Conservation (phyloP, 1,139 yeast species). For the Hyphopichia buzzinii region DNA sequence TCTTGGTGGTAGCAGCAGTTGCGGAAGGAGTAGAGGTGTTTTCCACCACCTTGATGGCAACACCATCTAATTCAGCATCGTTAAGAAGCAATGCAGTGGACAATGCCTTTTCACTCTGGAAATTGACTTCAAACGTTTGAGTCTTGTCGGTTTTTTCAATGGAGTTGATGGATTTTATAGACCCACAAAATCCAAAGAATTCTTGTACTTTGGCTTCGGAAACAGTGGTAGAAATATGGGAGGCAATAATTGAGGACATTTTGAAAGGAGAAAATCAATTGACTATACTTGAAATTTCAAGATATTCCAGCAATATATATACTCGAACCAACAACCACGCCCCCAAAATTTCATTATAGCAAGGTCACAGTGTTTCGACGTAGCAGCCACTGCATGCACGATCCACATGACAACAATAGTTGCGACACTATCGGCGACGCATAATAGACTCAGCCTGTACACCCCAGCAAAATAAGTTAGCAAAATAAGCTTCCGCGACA, state of each 20-base stretch:
- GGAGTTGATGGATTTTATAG: conserved; percentile 45
- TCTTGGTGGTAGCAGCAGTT: conserved; percentile 16
- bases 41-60: conserved; percentile 49
- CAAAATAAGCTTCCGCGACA: background rate
- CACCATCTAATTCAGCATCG: conserved; percentile 71
- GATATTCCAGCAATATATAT: background rate
- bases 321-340: too few relatives aligned
- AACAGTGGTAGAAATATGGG: conserved; percentile 56
- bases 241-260: conserved; percentile 52
- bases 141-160: conserved; percentile 28
- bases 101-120: conserved; percentile 61
- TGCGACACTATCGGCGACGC: too few relatives aligned
- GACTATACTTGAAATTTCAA: background rate
- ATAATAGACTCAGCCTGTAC: too few relatives aligned
- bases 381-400: background rate
- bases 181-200: conserved; percentile 80
- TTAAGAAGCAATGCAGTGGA: conserved; percentile 71
- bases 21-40: conserved; percentile 10
- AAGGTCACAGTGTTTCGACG: background rate
- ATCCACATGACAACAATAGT: background rate
- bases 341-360: background rate
- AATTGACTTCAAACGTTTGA: conserved; percentile 48
- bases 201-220: conserved; percentile 57
- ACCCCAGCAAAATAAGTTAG: too few relatives aligned
- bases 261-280: conserved; percentile 2